Base-by-base conservation (phyloP, 805 yeast species). In the Tetrapisispora taiwanensis region DNA sequence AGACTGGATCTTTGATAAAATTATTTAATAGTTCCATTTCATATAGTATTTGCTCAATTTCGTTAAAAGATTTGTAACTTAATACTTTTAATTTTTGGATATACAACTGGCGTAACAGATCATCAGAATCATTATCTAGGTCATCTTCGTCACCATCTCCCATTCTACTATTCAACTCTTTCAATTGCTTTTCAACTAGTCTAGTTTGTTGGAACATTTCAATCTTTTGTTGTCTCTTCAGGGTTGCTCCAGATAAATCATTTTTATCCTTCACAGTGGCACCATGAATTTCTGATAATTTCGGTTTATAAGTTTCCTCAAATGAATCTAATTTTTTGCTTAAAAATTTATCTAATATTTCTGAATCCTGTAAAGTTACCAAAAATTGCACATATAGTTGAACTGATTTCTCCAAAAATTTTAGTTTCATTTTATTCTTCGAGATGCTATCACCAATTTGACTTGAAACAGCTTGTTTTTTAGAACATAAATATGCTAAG, bases 221-320 rank as follows among this genome's bases (percentile, higher is more conserved):
- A 46, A 88, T 86, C 59, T 87, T 89, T 40, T 76, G 81, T 19
- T 80, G 78, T 52, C 97, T 71, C 52, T 56, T 76, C 72, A 43
- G 64, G 64, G 47, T 62, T 48, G 54, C 64, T 30, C 51, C 53
- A 12, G 52, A 41, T 30, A 56, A 31, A 42, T 58, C 60, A 31
- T 49, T 52, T 22, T 44, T 44, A 35, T 46, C 39, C 9, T 44
- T 39, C 3, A 28, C 31, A 7, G 56, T 52, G 39, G 49, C 55
- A 13, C 46, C 27, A 42, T 54, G 59, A 4, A 62, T 30, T 30
- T 61, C 67, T 7, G 52, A 45, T 30, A 69, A 52, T 3, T 68
- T 58, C 2, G 79, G 81, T 33, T 59, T 59, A 41, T 63, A 68
- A 1, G 65, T 57, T 4, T 62, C 60, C 41, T 67, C 63, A 48